Evolutionary conservation across 176 grass and related monocot species (phyloP), one percentile per base, ranked within the genome.

Genomic region (Leersia perrieri): DNA sequence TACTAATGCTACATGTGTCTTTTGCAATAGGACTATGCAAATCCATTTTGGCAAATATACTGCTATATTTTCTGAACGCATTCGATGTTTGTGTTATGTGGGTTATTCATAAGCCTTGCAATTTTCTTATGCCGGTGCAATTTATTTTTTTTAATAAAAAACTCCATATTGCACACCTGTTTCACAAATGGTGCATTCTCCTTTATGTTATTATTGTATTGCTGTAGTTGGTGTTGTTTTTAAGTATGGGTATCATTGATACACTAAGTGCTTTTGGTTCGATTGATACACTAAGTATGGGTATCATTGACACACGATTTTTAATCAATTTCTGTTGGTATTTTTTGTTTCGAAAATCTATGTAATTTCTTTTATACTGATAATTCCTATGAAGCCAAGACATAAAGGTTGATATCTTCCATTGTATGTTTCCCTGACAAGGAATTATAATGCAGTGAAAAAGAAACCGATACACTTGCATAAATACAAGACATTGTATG

Each of bases 31-130:
- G 36, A 79, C 36, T 82, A 11, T 78, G 51, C 25, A 3, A 3
- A 34, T 22, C 36, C 11, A 60, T 66, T 13, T 35, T 60, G 11
- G 31, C 34, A 34, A 4, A 44, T 75, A 20, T 40, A 36, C 64
- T 47, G 28, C n/a, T 71, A 11, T 42, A 83, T 72, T 79, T 41
- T 83, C 22, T 78, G 53, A 41, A 36, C 35, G 20, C 72, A 16
- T 28, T 80, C 12, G 23, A 22, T 80, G 7, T 7, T 42, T 76
- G 41, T 22, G n/a, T 32, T 80, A 57, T 76, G 1, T 34, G 67
- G 36, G 28, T 65, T 80, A 41, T 27, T 57, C 42, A 55, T 60
- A 35, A 66, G 38, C 51, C 4, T 38, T n/a, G 20, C 23, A 66
- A 30, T 38, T 40, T 42, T 20, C 15, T 55, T 51, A 9, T 38